Conservation (phyloP, 768 basidiomycete genomes). For the Tremella fuciformis region DNA sequence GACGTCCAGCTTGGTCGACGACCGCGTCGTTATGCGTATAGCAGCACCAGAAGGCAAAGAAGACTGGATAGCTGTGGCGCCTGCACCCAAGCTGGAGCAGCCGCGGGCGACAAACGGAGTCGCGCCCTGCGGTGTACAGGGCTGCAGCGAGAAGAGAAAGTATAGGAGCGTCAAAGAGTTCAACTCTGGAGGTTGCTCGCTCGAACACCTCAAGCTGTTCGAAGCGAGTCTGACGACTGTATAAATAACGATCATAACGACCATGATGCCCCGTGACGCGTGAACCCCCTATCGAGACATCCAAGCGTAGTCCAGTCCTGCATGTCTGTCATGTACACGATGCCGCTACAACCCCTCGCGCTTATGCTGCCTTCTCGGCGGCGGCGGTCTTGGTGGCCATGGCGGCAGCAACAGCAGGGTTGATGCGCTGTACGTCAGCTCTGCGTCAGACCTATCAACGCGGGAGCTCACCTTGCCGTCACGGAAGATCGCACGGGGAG, state of each 20-base stretch:
- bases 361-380: constrained; percentile 35
- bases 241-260: background rate
- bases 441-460: constrained; percentile 3
- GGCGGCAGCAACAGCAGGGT: constrained; percentile 89
- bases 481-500: constrained; percentile 91
- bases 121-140: constrained; percentile 30
- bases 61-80: constrained; percentile 17
- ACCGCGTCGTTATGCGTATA: constrained; percentile 25
- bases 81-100: background rate
- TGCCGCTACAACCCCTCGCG: background rate
- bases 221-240: constrained; percentile 20
- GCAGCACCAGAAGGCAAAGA: constrained; percentile 28
- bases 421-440: constrained; percentile 83
- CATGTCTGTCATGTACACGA: constrained; percentile 12
- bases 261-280: background rate
- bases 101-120: background rate
- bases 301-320: constrained; percentile 2
- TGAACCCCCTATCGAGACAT: too few species aligned
- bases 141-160: constrained; percentile 33
- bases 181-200: constrained; percentile 38
- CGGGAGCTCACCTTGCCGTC: constrained; percentile 52
- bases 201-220: constrained; percentile 38
- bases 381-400: constrained; percentile 58
- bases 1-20: constrained; percentile 28
- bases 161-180: constrained; percentile 38